phyloP scores from a whole-genome alignment of 352 stramenopile genomes.

The Globisporangium solare region DNA sequence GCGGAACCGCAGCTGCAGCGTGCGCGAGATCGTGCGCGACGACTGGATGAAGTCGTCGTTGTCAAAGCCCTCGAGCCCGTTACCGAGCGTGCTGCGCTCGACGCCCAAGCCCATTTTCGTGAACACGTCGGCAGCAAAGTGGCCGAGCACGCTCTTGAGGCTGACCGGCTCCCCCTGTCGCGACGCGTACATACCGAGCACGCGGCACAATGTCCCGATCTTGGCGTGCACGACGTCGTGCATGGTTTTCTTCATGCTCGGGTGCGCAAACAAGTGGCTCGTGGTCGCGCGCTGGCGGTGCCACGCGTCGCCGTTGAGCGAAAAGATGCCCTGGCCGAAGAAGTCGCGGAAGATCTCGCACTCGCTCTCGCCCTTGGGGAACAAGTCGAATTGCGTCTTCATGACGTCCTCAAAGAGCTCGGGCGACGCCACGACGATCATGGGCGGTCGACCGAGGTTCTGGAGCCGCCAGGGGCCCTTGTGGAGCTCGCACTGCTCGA shows the following conservation, averaged over 20 bases:
- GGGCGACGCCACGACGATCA: constrained; percentile 28
- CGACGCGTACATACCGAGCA: constrained; percentile 15
- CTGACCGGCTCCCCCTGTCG: constrained; percentile 10
- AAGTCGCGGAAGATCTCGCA: constrained; percentile 41
- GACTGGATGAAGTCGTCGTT: constrained; percentile 13
- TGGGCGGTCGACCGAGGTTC: constrained; percentile 21
- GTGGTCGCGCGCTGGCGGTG: constrained; percentile 62
- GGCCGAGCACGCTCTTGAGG: constrained; percentile 42
- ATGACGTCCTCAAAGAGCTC: constrained; percentile 39
- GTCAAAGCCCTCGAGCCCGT: constrained; percentile 23
- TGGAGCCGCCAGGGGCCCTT: constrained; percentile 25
- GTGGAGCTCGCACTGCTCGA: constrained; percentile 23
- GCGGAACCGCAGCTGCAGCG: constrained; percentile 13
- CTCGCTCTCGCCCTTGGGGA: constrained; percentile 46
- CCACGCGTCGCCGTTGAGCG: constrained; percentile 50
- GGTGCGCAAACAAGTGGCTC: constrained; percentile 79
- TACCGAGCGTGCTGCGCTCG: constrained; percentile 14
- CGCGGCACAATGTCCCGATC: constrained; percentile 18
- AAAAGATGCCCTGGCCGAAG: constrained; percentile 64
- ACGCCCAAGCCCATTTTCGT: constrained; percentile 66
- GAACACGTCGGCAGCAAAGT: constrained; percentile 71
- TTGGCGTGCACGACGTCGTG: constrained; percentile 26
- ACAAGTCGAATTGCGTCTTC: constrained; percentile 50
- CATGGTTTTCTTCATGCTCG: constrained; percentile 43
- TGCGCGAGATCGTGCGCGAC: neutral